Evolutionary conservation across 805 yeast species (phyloP).

Genomic region (Clavispora carvajalis): DNA sequence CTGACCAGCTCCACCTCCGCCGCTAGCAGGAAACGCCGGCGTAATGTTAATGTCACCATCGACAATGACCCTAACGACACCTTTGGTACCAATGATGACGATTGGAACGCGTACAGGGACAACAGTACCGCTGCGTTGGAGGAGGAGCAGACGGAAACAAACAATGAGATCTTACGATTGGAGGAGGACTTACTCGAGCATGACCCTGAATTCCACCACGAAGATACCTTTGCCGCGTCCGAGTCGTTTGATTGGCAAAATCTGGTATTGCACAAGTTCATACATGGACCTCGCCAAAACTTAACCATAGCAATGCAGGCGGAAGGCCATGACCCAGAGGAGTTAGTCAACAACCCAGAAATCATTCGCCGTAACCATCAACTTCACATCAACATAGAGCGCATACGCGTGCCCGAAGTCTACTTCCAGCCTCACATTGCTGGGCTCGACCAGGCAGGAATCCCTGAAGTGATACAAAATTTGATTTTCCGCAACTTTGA

Average conservation of each 20-base stretch:
- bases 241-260: constrained; percentile 77
- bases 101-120: constrained; percentile 88
- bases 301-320: constrained; percentile 49
- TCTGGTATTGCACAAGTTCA: constrained; percentile 71
- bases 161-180: constrained; percentile 49
- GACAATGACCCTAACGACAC: constrained; percentile 92
- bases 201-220: constrained; percentile 83
- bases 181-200: constrained; percentile 73
- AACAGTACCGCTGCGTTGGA: constrained; percentile 72
- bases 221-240: constrained; percentile 72
- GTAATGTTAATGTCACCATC: constrained; percentile 51
- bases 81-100: constrained; percentile 93
- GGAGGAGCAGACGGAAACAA: constrained; percentile 74
- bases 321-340: constrained; percentile 38
- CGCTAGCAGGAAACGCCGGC: constrained; percentile 40
- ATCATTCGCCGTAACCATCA: constrained; percentile 85
- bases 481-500: constrained; percentile 57
- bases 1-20: constrained; percentile 45
- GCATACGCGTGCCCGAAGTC: constrained; percentile 89
- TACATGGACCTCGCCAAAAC: constrained; percentile 86
- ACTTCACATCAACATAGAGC: constrained; percentile 82
- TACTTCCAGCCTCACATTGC: constrained; percentile 90
- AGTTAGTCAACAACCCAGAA: constrained; percentile 47
- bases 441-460: constrained; percentile 93
- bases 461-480: constrained; percentile 71